These are phyloP conservation scores for Bauhinia variegata DNA, from an alignment of 306 rosid genomes.

Conservation along the genomic window DNA sequence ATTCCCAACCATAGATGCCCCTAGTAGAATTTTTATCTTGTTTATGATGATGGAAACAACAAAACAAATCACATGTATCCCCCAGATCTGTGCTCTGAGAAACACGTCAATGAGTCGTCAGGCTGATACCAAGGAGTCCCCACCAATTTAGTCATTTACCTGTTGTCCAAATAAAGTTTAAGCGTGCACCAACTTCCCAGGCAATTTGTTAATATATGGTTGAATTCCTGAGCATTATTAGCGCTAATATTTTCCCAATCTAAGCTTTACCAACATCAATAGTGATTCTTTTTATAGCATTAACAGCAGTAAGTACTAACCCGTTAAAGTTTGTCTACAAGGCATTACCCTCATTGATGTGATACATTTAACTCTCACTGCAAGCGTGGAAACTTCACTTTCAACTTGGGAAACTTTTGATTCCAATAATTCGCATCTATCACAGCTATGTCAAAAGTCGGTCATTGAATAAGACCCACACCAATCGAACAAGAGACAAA, in stretches of 20 bases:
- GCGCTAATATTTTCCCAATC: background rate
- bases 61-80: conserved; percentile 34
- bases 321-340: background rate
- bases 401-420: conserved; percentile 29
- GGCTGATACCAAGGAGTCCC: conserved; percentile 42
- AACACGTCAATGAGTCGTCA: conserved; percentile 41
- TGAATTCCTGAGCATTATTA: background rate
- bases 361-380: conserved; percentile 27
- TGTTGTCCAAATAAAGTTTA: conserved; percentile 33
- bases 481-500: conserved; percentile 39
- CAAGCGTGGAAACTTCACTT: conserved; percentile 34
- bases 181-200: conserved; percentile 36
- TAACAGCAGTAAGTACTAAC: conserved; percentile 29
- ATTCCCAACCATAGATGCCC: conserved; percentile 34
- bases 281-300: conserved; percentile 4
- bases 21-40: conserved; percentile 16
- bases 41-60: conserved; percentile 32
- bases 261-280: conserved; percentile 6
- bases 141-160: conserved; percentile 31
- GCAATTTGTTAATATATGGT: conserved; percentile 25
- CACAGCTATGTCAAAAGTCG: too few species aligned
- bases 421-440: conserved; percentile 41
- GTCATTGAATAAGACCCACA: conserved; percentile 49
- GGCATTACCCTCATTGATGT: conserved; percentile 3
- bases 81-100: conserved; percentile 31